phyloP scores from a whole-genome alignment of 164 flowering plant species.

The Taxillus chinensis region DNA sequence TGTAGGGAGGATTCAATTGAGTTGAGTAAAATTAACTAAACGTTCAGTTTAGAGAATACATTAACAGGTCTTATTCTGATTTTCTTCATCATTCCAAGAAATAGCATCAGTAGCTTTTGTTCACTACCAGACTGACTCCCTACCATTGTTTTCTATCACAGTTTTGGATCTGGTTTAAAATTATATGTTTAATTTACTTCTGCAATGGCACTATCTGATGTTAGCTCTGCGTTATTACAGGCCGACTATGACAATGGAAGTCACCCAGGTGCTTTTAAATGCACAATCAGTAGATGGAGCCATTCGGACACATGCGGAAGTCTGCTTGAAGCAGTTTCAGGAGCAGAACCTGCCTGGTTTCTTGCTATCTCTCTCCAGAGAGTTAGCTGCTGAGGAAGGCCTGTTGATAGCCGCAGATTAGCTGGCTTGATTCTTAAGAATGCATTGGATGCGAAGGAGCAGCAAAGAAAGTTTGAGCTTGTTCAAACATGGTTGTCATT shows the following conservation, averaged over 20 bases:
- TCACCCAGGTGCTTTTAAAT: slow-evolving; percentile 50
- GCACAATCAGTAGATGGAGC: slow-evolving; percentile 51
- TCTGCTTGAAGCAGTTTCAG: slow-evolving; percentile 44
- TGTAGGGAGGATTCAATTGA: too few relatives aligned
- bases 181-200: too few relatives aligned
- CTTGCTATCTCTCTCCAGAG: slow-evolving; percentile 46
- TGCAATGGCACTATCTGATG: too few relatives aligned
- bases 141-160: too few relatives aligned
- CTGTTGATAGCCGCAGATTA: slow-evolving; percentile 51
- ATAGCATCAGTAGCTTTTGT: too few relatives aligned
- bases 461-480: slow-evolving; percentile 43
- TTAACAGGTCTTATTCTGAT: too few relatives aligned
- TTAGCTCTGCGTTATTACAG: neutral
- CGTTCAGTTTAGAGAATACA: too few relatives aligned
- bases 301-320: slow-evolving; percentile 53
- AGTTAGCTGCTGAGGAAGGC: slow-evolving; percentile 54
- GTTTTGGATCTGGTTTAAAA: too few relatives aligned
- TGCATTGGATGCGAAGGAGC: slow-evolving; percentile 60
- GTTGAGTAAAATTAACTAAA: too few relatives aligned
- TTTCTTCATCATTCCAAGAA: too few relatives aligned
- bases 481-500: slow-evolving; percentile 50
- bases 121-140: too few relatives aligned
- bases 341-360: slow-evolving; percentile 53
- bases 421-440: slow-evolving; percentile 59
- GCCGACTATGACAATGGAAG: slow-evolving; percentile 35